Conservation (phyloP, 1,139 yeast species). For the Suhomyces yuchorum region DNA sequence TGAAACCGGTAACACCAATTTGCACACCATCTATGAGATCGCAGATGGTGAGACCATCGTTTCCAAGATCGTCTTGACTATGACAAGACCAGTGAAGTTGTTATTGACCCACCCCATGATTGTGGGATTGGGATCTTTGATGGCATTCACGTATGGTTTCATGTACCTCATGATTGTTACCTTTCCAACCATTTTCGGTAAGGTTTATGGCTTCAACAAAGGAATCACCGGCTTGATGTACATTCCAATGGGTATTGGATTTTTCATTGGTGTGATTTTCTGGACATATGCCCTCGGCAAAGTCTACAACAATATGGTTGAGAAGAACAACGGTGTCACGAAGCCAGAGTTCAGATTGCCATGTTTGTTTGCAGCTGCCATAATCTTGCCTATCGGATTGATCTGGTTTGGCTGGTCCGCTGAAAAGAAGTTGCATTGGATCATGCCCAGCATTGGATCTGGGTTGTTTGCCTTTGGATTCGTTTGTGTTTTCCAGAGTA, state of each 20-base stretch:
- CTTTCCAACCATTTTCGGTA: constrained; percentile 40
- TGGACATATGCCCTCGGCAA: constrained; percentile 41
- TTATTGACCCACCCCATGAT: constrained; percentile 50
- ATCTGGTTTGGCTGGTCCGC: constrained; percentile 54
- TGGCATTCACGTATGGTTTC: constrained; percentile 51
- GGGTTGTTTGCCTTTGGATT: constrained; percentile 48
- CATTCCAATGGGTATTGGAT: constrained; percentile 49
- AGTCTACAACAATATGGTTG: constrained; percentile 33
- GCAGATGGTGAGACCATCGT: constrained; percentile 38
- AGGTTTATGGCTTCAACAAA: constrained; percentile 38
- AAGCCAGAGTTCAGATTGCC: constrained; percentile 50
- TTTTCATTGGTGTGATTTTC: constrained; percentile 39
- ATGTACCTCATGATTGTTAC: constrained; percentile 51
- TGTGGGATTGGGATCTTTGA: constrained; percentile 46
- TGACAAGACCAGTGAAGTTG: constrained; percentile 43
- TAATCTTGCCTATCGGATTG: constrained; percentile 43
- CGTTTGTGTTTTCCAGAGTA: constrained; percentile 47
- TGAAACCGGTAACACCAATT: constrained; percentile 39
- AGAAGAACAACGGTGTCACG: constrained; percentile 36
- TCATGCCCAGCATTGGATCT: constrained; percentile 49
- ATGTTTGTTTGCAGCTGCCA: constrained; percentile 39
- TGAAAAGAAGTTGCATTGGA: constrained; percentile 44
- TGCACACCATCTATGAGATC: constrained; percentile 48
- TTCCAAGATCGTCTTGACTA: constrained; percentile 34
- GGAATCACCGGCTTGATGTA: constrained; percentile 46